Evolutionary conservation across 805 yeast species (phyloP), one percentile per base, ranked within the genome.

Genomic region (Tetrapisispora taiwanensis): DNA sequence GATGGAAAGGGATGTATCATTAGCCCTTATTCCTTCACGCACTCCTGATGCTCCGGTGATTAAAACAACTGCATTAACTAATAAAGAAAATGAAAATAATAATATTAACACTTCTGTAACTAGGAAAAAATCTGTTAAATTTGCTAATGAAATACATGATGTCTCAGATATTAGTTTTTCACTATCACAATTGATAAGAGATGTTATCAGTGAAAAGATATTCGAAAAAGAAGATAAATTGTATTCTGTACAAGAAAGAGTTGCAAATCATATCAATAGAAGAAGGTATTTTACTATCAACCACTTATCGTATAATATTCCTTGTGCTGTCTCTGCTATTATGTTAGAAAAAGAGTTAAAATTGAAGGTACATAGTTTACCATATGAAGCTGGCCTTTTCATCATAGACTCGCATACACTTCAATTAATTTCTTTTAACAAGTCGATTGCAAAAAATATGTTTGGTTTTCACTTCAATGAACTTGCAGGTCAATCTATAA

Each of bases 311-410:
- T 69, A 68, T 33, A 72, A 70, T 56, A 72, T 79, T 12, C 94
- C 94, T 0, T 81, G 89, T 68, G 92, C 92, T 1, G 72, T 80
- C 5, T 74, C 86, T 0, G 75, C 84, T 1, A 75, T 74, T 28
- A 54, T 80, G 19, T 77, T 77, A 42, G 70, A 72, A 42, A 71
- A 68, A 32, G 66, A 70, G 33, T 51, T 68, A 1, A 75, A 81
- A 54, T 57, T 85, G 44, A 81, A 83, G 51, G 72, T 86, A 17
- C 89, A 84, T 55, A 72, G 89, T 4, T 63, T 86, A 53, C 95
- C 95, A 0, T 84, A 85, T 61, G 84, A 86, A 52, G 92, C 95
- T 1, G 96, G 96, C 34, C 75, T 85, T 24, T 79, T 87, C 54
- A 79, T 85, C 12, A 67, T 87, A 13, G 78, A 81, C 40, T 69